phyloP scores from a whole-genome alignment of 441 rosid species.

The Corymbia citriodora region DNA sequence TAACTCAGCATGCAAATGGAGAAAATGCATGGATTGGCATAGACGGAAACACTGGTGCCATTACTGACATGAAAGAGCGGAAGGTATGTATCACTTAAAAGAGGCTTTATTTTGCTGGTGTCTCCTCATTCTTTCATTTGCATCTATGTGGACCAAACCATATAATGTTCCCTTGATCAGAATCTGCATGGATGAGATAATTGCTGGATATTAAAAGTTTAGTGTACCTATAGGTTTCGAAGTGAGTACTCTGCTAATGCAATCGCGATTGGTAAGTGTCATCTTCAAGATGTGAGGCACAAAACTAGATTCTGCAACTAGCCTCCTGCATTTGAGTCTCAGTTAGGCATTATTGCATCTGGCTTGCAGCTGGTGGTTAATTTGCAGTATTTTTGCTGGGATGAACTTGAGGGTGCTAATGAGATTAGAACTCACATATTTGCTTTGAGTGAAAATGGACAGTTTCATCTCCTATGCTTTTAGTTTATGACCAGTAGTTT shows the following conservation, averaged over 20 bases:
- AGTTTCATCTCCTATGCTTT: neutral
- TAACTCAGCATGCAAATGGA: slow-evolving; percentile 76
- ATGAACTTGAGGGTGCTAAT: neutral
- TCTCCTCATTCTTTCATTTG: neutral
- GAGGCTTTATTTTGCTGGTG: neutral
- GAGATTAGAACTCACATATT: neutral
- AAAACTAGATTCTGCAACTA: neutral
- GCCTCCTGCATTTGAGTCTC: neutral
- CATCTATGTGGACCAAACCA: neutral
- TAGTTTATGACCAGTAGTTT: neutral
- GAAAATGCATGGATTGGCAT: slow-evolving; percentile 95
- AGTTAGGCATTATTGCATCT: neutral
- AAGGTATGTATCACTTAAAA: slow-evolving; percentile 36
- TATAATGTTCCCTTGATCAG: neutral
- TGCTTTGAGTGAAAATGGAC: neutral
- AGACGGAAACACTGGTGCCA: slow-evolving; percentile 83
- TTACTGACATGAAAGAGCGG: slow-evolving; percentile 81
- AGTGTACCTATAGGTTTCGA: neutral
- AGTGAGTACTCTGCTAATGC: neutral
- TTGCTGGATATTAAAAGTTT: neutral
- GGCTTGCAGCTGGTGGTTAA: neutral
- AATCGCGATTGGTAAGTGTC: neutral
- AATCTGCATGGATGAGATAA: neutral
- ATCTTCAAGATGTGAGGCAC: neutral
- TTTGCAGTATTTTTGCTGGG: neutral